Evolutionary conservation across 371 early-diverging fungal species (phyloP), one percentile per base, ranked within the genome.

Genomic region (Coemansia sp.): DNA sequence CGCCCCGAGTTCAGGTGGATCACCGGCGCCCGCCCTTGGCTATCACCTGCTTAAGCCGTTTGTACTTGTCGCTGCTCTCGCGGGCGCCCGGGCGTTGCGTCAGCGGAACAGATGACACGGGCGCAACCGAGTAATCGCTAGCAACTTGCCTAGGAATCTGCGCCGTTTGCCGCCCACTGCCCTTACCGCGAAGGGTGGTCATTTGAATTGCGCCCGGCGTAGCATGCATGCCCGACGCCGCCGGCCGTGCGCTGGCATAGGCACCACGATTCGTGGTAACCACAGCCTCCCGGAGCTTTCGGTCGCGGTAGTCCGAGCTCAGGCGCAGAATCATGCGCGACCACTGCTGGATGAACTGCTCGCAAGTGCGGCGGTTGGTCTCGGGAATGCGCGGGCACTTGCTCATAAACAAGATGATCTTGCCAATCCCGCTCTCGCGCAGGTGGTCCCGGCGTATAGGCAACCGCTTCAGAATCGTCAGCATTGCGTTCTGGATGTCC

Each of bases 401-500:
- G 58, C 90, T 86, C 81, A 96, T 97, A 76, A 99, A 99, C 79
- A 88, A 86, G 30, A 99, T 86, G 41, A 99, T 90, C 54, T 91
- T 90, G 30, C 99, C 99, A 32, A 98, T 84, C 32, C 88, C 88
- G 63, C 93, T 93, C 62, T 90, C 90, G 14, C 93, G 84, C 45
- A 99, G 81, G 65, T 96, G 93, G 58, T 92, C 88, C 40, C 88
- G 90, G n/a, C 82, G 81, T 58, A 97, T 90, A 2, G 91, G 92
- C 82, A 90, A 84, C 70, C 87, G 86, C 32, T 80, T 80, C 61
- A 99, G 77, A 4, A 88, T 71, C 26, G 85, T 85, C 14, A 99
- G 76, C 83, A 99, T 82, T 35, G 86, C 86, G 62, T 81, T 85
- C 73, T 95, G 98, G 59, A 99, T 90, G 65, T 94, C 93, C 61